Evolutionary conservation across 371 early-diverging fungal species (phyloP).

Genomic region (Rhizopus delemar): DNA sequence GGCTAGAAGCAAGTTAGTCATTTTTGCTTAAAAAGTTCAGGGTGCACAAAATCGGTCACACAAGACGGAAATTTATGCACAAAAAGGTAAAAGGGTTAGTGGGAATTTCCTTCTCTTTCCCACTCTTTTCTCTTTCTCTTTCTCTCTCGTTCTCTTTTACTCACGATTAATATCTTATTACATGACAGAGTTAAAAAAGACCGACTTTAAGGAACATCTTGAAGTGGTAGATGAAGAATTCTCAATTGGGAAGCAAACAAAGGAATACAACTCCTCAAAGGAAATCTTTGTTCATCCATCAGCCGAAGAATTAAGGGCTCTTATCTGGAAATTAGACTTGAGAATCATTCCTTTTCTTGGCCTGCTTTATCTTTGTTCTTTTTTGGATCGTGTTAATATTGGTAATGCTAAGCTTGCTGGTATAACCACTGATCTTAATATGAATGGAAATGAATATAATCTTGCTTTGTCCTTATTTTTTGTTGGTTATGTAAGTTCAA

Average conservation of each 20-base stretch:
- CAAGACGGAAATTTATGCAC: no score
- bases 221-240: conserved; percentile 8
- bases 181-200: neutral
- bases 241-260: neutral
- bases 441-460: conserved; percentile 53
- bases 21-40: no score
- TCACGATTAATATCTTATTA: no score
- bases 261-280: neutral
- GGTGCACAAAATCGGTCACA: no score
- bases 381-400: conserved; percentile 58
- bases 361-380: conserved; percentile 53
- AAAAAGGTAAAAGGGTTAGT: no score
- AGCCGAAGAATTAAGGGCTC: conserved; percentile 22
- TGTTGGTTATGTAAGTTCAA: conserved; percentile 56
- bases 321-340: conserved; percentile 49
- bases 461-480: conserved; percentile 65
- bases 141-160: no score
- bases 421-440: conserved; percentile 40
- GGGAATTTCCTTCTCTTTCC: no score
- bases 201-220: conserved; percentile 2
- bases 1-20: no score
- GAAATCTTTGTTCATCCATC: conserved; percentile 18
- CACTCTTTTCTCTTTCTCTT: no score
- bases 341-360: conserved; percentile 50
- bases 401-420: conserved; percentile 66